phyloP scores from a whole-genome alignment of 2,329 filamentous ascomycete genomes.

The Sporothrix sp. region DNA sequence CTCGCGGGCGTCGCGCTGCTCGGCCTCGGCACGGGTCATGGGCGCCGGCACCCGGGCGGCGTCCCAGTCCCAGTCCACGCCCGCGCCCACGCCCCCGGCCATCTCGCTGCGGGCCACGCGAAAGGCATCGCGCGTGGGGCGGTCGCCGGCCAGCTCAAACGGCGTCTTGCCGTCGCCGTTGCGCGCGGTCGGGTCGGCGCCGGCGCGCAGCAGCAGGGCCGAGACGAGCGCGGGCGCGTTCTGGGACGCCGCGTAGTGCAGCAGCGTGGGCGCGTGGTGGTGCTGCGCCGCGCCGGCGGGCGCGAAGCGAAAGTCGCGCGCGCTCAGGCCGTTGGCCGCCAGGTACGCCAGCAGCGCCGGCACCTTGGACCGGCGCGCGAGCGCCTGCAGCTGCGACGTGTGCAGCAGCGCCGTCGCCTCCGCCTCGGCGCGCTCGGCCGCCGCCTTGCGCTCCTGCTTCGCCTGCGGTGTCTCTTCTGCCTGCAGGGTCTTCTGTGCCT shows the following conservation, averaged over 20 bases:
- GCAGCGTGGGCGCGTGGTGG: conserved; percentile 69
- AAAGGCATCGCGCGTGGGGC: conserved; percentile 81
- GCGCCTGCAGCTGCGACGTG: conserved; percentile 77
- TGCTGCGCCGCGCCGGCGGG: conserved; percentile 49
- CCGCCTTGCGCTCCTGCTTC: conserved; percentile 28
- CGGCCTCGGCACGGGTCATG: conserved; percentile 61
- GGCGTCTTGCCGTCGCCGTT: conserved; percentile 74
- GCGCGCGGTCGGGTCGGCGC: conserved; percentile 59
- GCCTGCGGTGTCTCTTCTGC: conserved; percentile 26
- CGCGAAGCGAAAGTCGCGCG: conserved; percentile 64
- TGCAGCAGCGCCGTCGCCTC: conserved; percentile 76
- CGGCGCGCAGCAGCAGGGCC: conserved; percentile 64
- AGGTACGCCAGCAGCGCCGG: conserved; percentile 81
- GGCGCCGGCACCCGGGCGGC: conserved; percentile 60
- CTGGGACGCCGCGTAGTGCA: conserved; percentile 77
- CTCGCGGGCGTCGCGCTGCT: conserved; percentile 59
- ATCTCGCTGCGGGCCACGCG: conserved; percentile 75
- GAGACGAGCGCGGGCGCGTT: conserved; percentile 69
- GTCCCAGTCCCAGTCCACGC: conserved; percentile 56
- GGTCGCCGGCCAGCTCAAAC: conserved; percentile 80
- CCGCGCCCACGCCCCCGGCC: conserved; percentile 73
- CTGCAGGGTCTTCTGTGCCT: too few species aligned
- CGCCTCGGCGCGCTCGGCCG: conserved; percentile 65
- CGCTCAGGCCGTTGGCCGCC: conserved; percentile 56
- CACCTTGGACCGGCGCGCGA: conserved; percentile 82